Evolutionary conservation across 2,329 filamentous ascomycete genomes (phyloP).

Genomic region (Arachnomyces sp.): DNA sequence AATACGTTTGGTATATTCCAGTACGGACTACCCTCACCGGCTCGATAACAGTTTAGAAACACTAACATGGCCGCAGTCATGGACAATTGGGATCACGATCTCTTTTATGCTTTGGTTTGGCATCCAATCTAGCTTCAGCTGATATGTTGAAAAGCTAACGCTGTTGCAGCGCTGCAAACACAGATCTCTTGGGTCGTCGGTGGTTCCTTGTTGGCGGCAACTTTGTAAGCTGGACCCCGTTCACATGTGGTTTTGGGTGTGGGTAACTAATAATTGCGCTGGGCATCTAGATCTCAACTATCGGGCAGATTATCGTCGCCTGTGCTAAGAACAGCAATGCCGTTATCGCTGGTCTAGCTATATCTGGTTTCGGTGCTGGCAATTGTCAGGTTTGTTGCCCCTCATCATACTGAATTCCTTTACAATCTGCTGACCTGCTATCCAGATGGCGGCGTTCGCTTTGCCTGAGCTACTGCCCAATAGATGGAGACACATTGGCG

Average conservation of each 20-base stretch:
- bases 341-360: conserved; percentile 33
- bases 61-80: too few relatives aligned
- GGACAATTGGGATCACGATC: conserved; percentile 36
- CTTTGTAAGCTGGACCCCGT: conserved; percentile 16
- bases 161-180: conserved; percentile 32
- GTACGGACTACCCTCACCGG: too few relatives aligned
- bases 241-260: background rate
- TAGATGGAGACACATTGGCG: conserved; percentile 42
- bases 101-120: conserved; percentile 36
- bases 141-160: conserved; percentile 4
- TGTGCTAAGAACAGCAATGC: conserved; percentile 33
- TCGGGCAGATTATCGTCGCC: conserved; percentile 34
- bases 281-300: too few relatives aligned
- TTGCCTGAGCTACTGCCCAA: conserved; percentile 43
- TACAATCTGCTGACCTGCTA: too few relatives aligned
- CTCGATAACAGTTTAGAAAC: too few relatives aligned
- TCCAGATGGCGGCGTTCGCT: conserved; percentile 35
- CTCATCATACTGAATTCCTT: background rate
- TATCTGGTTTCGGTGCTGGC: conserved; percentile 40
- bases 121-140: conserved; percentile 1
- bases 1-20: conserved; percentile 25
- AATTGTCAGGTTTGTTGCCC: conserved; percentile 33
- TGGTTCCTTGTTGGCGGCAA: conserved; percentile 43
- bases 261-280: conserved; percentile 13
- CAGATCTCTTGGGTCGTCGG: conserved; percentile 41